phyloP scores from a whole-genome alignment of 2,329 filamentous ascomycete genomes.

The Penicillium verrucosum region DNA sequence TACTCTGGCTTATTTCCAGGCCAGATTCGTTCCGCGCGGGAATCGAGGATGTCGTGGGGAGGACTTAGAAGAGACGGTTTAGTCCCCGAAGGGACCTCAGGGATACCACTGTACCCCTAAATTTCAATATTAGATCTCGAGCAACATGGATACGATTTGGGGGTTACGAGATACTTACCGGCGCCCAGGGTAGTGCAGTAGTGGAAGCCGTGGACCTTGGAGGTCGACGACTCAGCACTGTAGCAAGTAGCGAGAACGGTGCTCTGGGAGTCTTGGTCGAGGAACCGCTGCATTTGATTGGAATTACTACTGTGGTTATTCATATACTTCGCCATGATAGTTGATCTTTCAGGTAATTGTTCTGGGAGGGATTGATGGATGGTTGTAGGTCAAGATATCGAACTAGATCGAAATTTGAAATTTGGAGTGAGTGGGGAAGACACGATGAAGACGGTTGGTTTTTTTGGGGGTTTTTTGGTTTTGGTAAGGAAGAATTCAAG shows the following conservation, averaged over 20 bases:
- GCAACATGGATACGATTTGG: not conserved
- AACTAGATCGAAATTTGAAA: not conserved
- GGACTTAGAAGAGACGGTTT: constrained; percentile 84
- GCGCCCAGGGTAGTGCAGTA: constrained; percentile 91
- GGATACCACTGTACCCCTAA: constrained; percentile 86
- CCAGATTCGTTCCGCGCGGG: constrained; percentile 57
- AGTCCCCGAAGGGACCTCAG: constrained; percentile 86
- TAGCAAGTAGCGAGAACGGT: constrained; percentile 91
- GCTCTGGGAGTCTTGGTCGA: constrained; percentile 51
- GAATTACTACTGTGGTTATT: constrained; percentile 70
- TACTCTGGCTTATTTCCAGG: constrained; percentile 40
- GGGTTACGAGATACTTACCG: constrained; percentile 52
- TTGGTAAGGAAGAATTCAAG: not conserved
- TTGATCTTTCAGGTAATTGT: constrained; percentile 9
- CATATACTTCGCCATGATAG: constrained; percentile 50
- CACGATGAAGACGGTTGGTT: constrained; percentile 6
- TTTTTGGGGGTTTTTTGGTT: not conserved
- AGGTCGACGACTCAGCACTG: constrained; percentile 67
- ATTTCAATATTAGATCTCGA: constrained; percentile 1
- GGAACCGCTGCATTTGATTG: constrained; percentile 58
- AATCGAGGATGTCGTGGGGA: constrained; percentile 74
- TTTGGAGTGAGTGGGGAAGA: not conserved
- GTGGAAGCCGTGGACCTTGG: constrained; percentile 77
- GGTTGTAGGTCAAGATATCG: constrained; percentile 4
- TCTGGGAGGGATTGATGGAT: constrained; percentile 2